Percentiles rank a stretch among this genome's conserved stretches.
phyloP scores from a whole-genome alignment of 2,329 filamentous ascomycete species.

The Fusarium chaquense region DNA sequence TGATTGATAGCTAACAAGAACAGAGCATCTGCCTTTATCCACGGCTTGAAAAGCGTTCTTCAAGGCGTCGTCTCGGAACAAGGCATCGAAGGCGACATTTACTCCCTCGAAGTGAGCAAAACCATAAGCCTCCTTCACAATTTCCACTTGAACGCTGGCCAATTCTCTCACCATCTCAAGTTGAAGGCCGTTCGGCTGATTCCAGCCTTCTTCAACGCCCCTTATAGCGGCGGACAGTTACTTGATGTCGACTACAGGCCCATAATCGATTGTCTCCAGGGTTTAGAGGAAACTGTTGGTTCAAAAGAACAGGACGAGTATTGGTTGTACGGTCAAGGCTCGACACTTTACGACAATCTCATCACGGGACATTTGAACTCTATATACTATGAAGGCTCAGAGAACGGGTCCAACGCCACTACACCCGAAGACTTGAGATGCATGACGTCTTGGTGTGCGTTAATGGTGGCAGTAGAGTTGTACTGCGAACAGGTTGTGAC shows the following conservation, averaged over 20 bases:
- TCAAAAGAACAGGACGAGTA: neutral
- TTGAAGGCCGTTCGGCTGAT: constrained; percentile 21
- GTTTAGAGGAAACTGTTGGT: neutral
- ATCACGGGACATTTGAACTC: constrained; percentile 7
- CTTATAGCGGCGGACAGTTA: neutral
- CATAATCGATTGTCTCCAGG: neutral
- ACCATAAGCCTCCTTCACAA: neutral
- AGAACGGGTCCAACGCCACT: fast-evolving
- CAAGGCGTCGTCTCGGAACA: neutral
- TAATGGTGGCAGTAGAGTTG: neutral
- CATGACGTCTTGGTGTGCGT: constrained; percentile 11
- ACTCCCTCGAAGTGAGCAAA: fast-evolving
- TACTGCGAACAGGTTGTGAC: constrained; percentile 8
- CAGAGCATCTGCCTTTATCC: constrained; percentile 5
- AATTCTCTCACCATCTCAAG: neutral
- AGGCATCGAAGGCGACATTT: fast-evolving
- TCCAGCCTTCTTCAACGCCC: constrained; percentile 12
- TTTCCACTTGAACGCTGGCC: neutral
- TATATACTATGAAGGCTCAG: neutral
- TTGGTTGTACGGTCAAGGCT: neutral
- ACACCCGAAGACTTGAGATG: neutral
- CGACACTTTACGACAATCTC: neutral
- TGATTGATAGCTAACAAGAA: fast-evolving
- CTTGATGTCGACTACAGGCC: neutral
- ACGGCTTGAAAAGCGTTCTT: constrained; percentile 5